phyloP scores from a whole-genome alignment of 441 rosid genomes.

The Gossypium laxum region DNA sequence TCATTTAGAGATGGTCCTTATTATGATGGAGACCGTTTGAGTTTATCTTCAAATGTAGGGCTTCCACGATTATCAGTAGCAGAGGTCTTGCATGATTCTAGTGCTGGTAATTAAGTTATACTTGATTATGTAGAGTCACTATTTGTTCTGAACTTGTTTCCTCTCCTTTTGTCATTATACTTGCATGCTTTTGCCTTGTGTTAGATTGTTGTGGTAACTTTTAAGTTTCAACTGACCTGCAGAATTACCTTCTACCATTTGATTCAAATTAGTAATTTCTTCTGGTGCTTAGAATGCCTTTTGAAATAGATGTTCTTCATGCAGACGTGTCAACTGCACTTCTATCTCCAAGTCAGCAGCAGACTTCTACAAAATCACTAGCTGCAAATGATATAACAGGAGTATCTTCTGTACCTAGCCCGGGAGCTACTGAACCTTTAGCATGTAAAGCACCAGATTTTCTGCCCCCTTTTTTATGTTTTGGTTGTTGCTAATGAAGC shows the following conservation, averaged over 20 bases:
- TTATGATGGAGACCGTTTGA: conserved; percentile 42
- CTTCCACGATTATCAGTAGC: conserved; percentile 59
- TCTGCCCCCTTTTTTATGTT: conserved; percentile 9
- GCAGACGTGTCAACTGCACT: conserved; percentile 30
- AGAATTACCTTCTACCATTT: not conserved
- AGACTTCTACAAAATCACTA: conserved; percentile 33
- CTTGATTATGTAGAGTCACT: conserved; percentile 9
- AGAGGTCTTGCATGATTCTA: conserved; percentile 54
- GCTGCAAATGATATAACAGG: conserved; percentile 37
- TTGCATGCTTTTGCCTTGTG: not conserved
- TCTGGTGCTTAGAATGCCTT: conserved; percentile 23
- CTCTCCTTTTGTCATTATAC: not conserved
- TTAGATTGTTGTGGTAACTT: not conserved
- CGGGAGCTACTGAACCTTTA: conserved; percentile 34
- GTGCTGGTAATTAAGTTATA: conserved; percentile 34
- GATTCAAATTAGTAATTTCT: not conserved
- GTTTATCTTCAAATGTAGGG: conserved; percentile 52
- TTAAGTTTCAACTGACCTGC: not conserved
- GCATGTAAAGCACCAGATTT: conserved; percentile 39
- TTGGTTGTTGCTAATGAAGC: conserved; percentile 7
- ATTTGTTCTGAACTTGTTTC: not conserved
- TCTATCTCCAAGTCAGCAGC: conserved; percentile 37
- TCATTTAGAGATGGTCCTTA: conserved; percentile 46
- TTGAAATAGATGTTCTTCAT: conserved; percentile 30
- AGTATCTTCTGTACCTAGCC: conserved; percentile 30